Percentiles rank a stretch among this genome's conserved stretches.
These are phyloP conservation scores for Citrus medica DNA, from an alignment of 345 rosid species.

Conservation along the genomic window DNA sequence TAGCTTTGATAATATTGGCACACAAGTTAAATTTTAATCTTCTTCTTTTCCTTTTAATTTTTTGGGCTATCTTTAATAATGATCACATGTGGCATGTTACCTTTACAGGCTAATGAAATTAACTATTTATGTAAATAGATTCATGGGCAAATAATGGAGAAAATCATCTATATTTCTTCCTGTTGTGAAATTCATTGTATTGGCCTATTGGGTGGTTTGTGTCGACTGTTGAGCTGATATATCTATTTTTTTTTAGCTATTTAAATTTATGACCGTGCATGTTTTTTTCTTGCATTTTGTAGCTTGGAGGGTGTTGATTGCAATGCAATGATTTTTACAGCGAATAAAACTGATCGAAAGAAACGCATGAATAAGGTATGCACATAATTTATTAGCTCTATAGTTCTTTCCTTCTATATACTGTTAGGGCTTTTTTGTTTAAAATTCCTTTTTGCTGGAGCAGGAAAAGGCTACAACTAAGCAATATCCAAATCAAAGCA, in stretches of 20 bases:
- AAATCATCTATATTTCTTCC: neutral
- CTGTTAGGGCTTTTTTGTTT: neutral
- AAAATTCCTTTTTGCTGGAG: constrained; percentile 13
- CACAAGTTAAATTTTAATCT: too few species aligned
- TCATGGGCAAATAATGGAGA: neutral
- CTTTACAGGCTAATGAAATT: neutral
- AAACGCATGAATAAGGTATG: constrained; percentile 39
- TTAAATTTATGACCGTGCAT: neutral
- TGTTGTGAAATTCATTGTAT: neutral
- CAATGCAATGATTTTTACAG: constrained; percentile 54
- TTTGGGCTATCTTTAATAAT: neutral
- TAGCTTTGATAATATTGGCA: too few species aligned
- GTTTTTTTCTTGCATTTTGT: constrained; percentile 6
- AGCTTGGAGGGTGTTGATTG: constrained; percentile 39
- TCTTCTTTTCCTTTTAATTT: neutral
- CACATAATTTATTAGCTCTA: neutral
- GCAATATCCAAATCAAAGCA: constrained; percentile 33
- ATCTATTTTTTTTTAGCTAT: neutral
- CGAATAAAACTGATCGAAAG: constrained; percentile 35
- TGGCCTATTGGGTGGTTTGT: neutral
- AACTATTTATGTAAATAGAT: neutral
- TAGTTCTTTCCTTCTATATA: neutral
- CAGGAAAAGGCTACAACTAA: constrained; percentile 18
- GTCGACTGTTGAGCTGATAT: neutral
- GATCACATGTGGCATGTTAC: neutral